Evolutionary conservation across 2,329 filamentous ascomycete genomes (phyloP).

Genomic region (Teratosphaeria gauchensis): DNA sequence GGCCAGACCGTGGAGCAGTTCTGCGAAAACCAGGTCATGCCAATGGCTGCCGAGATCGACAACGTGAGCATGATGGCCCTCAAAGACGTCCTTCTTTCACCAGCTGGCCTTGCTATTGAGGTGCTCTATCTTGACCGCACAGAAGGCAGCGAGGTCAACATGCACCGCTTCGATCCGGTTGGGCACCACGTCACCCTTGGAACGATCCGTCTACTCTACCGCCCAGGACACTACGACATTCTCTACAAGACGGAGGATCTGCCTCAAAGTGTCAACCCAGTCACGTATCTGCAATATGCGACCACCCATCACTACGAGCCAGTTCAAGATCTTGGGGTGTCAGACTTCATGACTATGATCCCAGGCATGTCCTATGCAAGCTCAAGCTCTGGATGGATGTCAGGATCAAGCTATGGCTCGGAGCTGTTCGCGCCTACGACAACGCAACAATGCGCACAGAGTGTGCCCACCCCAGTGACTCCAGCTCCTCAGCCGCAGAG

Average conservation of each 20-base stretch:
- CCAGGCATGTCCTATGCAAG: constrained; percentile 36
- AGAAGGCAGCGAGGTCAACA: constrained; percentile 64
- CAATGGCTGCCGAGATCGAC: constrained; percentile 75
- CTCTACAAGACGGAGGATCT: constrained; percentile 62
- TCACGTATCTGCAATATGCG: constrained; percentile 27
- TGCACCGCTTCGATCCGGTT: constrained; percentile 51
- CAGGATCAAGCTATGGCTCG: constrained; percentile 13
- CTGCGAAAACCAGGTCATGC: constrained; percentile 61
- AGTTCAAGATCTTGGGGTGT: constrained; percentile 18
- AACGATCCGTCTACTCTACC: constrained; percentile 58
- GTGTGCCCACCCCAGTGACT: constrained; percentile 14
- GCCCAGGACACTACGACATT: constrained; percentile 84
- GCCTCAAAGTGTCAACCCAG: constrained; percentile 19
- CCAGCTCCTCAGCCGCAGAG: constrained; percentile 19
- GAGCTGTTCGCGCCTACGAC: constrained; percentile 18
- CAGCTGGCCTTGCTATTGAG: constrained; percentile 69
- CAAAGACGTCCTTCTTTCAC: constrained; percentile 68
- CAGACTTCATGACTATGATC: constrained; percentile 35
- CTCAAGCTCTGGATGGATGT: constrained; percentile 15
- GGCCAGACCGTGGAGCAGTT: constrained; percentile 56
- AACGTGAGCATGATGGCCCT: constrained; percentile 74
- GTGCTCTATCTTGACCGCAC: constrained; percentile 88
- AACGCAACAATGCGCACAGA: constrained; percentile 10
- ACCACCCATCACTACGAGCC: constrained; percentile 18
- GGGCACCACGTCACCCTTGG: constrained; percentile 39